phyloP scores from a whole-genome alignment of 257 asterid species.

The Rauvolfia tetraphylla region DNA sequence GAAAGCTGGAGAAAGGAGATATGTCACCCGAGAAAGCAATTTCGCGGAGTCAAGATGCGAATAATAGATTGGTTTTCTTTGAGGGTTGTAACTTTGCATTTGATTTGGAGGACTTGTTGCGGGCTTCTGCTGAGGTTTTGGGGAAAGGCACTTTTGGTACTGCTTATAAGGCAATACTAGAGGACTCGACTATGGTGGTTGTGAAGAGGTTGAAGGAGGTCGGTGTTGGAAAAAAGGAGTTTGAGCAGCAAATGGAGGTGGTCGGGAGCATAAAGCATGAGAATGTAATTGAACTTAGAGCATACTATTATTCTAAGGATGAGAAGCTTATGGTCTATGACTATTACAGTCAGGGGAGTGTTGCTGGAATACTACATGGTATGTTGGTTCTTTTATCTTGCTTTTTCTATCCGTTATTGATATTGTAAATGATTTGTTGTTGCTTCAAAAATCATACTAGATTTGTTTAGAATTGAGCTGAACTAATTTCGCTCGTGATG shows the following conservation, averaged over 20 bases:
- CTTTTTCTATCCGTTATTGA: neutral
- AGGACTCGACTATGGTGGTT: constrained; percentile 77
- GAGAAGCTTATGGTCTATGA: constrained; percentile 96
- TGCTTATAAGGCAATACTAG: constrained; percentile 80
- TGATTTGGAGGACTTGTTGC: constrained; percentile 87
- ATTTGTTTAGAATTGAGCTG: neutral
- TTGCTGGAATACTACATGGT: constrained; percentile 85
- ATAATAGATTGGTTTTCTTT: constrained; percentile 71
- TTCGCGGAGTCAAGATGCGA: constrained; percentile 65
- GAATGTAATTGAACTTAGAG: constrained; percentile 80
- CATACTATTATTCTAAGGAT: constrained; percentile 90
- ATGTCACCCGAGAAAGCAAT: constrained; percentile 78
- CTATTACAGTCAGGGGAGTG: constrained; percentile 67
- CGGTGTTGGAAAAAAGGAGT: constrained; percentile 76
- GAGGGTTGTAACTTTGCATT: constrained; percentile 86
- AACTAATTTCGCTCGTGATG: neutral
- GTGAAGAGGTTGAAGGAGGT: constrained; percentile 94
- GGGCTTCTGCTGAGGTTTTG: constrained; percentile 95
- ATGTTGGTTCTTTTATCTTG: constrained; percentile 22
- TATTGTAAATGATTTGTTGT: neutral
- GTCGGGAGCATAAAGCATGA: constrained; percentile 82
- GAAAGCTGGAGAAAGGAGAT: constrained; percentile 64
- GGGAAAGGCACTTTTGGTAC: constrained; percentile 91
- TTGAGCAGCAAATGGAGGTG: constrained; percentile 79
- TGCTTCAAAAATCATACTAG: neutral